These are phyloP conservation scores for Fragilaria crotonensis DNA, from an alignment of 108 stramenopile genomes.

Conservation along the genomic window DNA sequence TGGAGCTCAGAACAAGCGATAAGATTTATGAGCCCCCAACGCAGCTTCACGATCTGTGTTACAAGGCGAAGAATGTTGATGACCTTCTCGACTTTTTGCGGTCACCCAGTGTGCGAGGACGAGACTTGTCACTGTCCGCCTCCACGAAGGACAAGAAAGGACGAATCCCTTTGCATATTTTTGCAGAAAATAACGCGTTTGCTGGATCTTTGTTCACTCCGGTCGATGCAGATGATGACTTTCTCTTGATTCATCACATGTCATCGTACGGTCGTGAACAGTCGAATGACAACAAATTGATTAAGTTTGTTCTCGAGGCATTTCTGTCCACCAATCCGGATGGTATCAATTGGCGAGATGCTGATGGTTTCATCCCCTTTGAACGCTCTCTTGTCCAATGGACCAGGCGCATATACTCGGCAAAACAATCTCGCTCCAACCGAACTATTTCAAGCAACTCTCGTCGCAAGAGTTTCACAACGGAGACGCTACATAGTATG, in stretches of 20 bases:
- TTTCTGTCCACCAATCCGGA: conserved; percentile 24
- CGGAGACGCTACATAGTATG: conserved; percentile 1
- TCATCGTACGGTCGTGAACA: conserved; percentile 1
- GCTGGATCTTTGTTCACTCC: conserved; percentile 10
- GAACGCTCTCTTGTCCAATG: conserved; percentile 25
- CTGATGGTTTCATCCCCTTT: conserved; percentile 32
- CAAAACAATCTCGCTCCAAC: not conserved
- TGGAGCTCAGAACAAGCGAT: not conserved
- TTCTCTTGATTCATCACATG: conserved; percentile 1
- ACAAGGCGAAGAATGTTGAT: not conserved
- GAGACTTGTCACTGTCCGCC: conserved; percentile 5
- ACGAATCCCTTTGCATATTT: conserved; percentile 26
- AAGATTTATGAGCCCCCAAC: conserved; percentile 12
- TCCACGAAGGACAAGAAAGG: conserved; percentile 23
- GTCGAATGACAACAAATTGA: conserved; percentile 10
- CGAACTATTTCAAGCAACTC: conserved; percentile 6
- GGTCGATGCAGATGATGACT: conserved; percentile 10
- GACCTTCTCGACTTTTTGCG: conserved; percentile 1
- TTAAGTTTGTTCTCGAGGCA: conserved; percentile 20
- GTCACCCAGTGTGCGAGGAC: not conserved
- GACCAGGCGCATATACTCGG: not conserved
- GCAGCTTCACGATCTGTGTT: conserved; percentile 13
- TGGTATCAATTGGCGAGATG: conserved; percentile 23
- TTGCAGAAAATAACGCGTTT: conserved; percentile 29
- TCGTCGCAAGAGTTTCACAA: not conserved